phyloP scores from a whole-genome alignment of 169 alveolate genomes.

The Eimeria maxima region DNA sequence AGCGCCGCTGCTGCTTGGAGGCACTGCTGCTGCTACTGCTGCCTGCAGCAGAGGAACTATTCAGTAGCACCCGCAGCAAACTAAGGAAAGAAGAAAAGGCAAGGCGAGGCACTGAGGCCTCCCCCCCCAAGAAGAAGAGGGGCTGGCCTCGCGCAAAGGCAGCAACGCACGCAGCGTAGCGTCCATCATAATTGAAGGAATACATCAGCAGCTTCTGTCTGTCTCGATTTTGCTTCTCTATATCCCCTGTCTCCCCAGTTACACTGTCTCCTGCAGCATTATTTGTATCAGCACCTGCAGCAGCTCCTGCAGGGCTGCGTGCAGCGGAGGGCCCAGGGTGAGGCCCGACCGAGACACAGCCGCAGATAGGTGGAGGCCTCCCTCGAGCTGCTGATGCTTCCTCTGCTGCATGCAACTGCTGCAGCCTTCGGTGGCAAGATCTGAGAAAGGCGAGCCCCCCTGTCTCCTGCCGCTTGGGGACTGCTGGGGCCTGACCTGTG shows the following conservation, averaged over 20 bases:
- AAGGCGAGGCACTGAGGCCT: neutral
- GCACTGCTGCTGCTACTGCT: too few relatives aligned
- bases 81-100: neutral
- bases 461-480: neutral
- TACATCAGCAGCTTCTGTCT: neutral
- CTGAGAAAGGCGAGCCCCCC: conserved; percentile 34
- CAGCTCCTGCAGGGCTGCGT: too few relatives aligned
- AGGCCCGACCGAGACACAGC: conserved; percentile 42
- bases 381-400: conserved; percentile 18
- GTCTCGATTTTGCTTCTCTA: neutral
- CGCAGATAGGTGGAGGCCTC: conserved; percentile 23
- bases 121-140: neutral
- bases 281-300: neutral
- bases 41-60: too few relatives aligned
- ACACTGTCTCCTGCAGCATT: neutral
- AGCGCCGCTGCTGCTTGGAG: neutral
- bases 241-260: neutral
- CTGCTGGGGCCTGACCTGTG: too few relatives aligned
- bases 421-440: conserved; percentile 23
- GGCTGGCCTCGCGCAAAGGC: neutral
- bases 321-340: neutral
- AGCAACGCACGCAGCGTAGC: neutral
- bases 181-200: conserved; percentile 28
- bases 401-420: conserved; percentile 23
- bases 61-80: neutral